A percentile compares a stretch with the other conserved stretches of the same genome.
These are phyloP conservation scores for Kwoniella pini DNA, from an alignment of 768 basidiomycete genomes.

Conservation along the genomic window DNA sequence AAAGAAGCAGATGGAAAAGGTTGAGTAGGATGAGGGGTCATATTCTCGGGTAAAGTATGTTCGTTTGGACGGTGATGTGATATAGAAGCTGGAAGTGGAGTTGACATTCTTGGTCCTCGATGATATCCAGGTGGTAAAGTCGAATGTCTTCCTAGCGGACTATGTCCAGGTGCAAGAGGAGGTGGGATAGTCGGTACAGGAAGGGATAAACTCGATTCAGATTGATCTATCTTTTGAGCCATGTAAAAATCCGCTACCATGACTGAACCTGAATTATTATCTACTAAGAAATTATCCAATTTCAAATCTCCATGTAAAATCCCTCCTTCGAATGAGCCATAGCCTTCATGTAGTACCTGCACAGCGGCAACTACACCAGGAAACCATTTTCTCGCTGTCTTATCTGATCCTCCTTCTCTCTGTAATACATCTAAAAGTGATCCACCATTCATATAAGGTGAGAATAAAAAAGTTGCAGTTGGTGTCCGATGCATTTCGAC, in stretches of 20 bases:
- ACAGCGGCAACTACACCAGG: conserved; percentile 53
- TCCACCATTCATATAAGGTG: conserved; percentile 51
- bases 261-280: conserved; percentile 66
- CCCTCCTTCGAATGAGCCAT: conserved; percentile 58
- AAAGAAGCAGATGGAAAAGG: conserved; percentile 77
- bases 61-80: conserved; percentile 11
- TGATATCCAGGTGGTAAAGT: conserved; percentile 23
- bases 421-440: conserved; percentile 51
- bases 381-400: conserved; percentile 53
- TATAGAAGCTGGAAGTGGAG: conserved; percentile 15
- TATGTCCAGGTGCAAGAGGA: conserved; percentile 12
- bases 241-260: conserved; percentile 52
- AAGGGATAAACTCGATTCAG: conserved; percentile 38
- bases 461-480: conserved; percentile 51
- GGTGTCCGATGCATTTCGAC: conserved; percentile 47
- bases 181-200: conserved; percentile 23
- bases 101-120: conserved; percentile 21
- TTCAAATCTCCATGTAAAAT: conserved; percentile 94
- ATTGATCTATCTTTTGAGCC: conserved; percentile 36
- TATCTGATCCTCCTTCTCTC: conserved; percentile 50
- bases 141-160: conserved; percentile 10
- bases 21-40: conserved; percentile 50
- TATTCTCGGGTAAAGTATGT: conserved; percentile 2
- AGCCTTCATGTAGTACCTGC: conserved; percentile 50
- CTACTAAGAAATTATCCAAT: conserved; percentile 92